Base-by-base conservation (phyloP, 495 filamentous ascomycete species). In the Penicillium malachiteum region DNA sequence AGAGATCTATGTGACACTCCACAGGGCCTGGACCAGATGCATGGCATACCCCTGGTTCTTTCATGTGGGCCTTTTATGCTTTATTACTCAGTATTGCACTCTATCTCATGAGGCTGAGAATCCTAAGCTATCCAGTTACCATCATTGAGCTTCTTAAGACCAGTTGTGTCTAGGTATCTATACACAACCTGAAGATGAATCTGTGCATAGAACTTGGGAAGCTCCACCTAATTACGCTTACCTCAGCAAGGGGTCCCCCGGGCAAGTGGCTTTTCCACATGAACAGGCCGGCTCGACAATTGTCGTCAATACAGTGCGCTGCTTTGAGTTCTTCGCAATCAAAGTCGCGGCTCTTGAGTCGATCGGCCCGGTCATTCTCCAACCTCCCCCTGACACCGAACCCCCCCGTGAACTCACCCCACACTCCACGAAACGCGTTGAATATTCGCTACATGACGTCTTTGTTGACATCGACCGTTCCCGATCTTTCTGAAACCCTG, bases 361-460 rank as follows among this genome's bases (percentile, higher is more conserved):
- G 17, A 43, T 31, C 37, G 26, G 33, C 17, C 38, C 3, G 9
- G 10, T 35, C n/a, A 17, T 37, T 16, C 8, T 37, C 9, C 18
- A 30, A 14, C 12, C n/a, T 12, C 13, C 21, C 35, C 21, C 18
- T 11, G 48, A 26, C 21, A 26, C 21, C 21, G 12, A 38, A 16
- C 26, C 48, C 54, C 52, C 52, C 32, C 12, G 33, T 51, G 55
- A 51, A 60, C 52, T 26, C 57, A 57, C 51, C 54, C 56, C 46
- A 59, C 61, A 55, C 59, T 40, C 57, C 52, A 61, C 47, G 45
- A 44, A 8, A 65, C 70, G 57, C 72, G 66, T 63, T 63, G 45
- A 67, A 64, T 52, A 62, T 58, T 56, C 54, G 49, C 67, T 70
- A 71, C 66, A 76, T 76, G 73, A 74, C 73, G 73, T 74, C 71